Evolutionary conservation across 345 rosid species (phyloP).

Genomic region (Eucalyptus grandis): DNA sequence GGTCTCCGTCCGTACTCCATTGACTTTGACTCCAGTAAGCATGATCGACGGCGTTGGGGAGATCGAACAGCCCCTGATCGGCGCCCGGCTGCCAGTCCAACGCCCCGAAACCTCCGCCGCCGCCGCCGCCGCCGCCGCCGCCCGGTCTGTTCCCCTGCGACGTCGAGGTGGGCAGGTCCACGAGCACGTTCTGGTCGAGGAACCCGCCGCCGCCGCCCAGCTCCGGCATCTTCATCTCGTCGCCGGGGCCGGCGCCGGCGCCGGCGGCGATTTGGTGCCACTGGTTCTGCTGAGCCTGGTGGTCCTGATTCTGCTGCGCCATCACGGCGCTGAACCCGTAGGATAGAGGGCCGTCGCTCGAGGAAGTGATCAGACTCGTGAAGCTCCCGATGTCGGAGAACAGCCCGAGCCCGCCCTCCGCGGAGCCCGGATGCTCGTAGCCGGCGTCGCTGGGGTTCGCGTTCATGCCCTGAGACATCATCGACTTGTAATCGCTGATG

Average conservation of each 20-base stretch:
- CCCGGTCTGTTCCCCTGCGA: slow-evolving; percentile 2
- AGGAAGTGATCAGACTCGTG: slow-evolving; percentile 27
- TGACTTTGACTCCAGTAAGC: slow-evolving; percentile 80
- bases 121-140: background rate
- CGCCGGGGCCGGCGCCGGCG: background rate
- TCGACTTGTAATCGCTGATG: background rate
- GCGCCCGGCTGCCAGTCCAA: slow-evolving; percentile 69
- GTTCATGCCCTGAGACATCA: background rate
- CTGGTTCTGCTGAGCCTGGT: slow-evolving; percentile 12
- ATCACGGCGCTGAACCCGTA: slow-evolving; percentile 33
- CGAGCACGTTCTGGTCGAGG: slow-evolving; percentile 37
- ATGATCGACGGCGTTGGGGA: slow-evolving; percentile 60
- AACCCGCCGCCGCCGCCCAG: slow-evolving; percentile 10
- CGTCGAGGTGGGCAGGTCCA: slow-evolving; percentile 13
- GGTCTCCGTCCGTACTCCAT: slow-evolving; percentile 22
- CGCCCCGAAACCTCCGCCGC: slow-evolving; percentile 41
- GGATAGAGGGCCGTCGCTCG: slow-evolving; percentile 22
- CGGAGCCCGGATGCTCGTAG: slow-evolving; percentile 29
- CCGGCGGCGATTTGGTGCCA: background rate
- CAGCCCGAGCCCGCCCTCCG: slow-evolving; percentile 53
- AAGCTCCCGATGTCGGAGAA: slow-evolving; percentile 63
- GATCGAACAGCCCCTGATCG: slow-evolving; percentile 62
- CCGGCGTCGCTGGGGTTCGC: background rate
- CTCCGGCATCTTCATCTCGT: slow-evolving; percentile 19
- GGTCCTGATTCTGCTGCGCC: slow-evolving; percentile 7